These are phyloP conservation scores for Taiozyma onychis DNA, from an alignment of 1,139 yeast genomes.

Conservation along the genomic window DNA sequence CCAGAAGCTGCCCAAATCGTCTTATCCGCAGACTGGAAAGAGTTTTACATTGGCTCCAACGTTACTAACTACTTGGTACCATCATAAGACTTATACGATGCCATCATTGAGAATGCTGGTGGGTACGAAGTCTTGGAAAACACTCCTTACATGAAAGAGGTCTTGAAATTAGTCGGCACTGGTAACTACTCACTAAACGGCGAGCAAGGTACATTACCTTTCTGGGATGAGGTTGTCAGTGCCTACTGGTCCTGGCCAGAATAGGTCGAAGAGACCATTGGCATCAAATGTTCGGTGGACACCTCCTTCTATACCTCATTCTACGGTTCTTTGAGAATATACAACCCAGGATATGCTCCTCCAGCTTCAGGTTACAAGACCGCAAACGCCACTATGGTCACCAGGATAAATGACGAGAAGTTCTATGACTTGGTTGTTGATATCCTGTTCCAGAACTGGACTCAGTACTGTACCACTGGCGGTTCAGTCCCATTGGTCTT, in stretches of 20 bases:
- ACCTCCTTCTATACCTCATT: slow-evolving; percentile 36
- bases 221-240: slow-evolving; percentile 37
- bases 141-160: slow-evolving; percentile 26
- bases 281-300: slow-evolving; percentile 31
- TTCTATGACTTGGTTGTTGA: slow-evolving; percentile 30
- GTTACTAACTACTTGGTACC: slow-evolving; percentile 36
- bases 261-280: slow-evolving; percentile 24
- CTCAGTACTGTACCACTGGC: slow-evolving; percentile 28
- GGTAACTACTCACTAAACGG: slow-evolving; percentile 31
- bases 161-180: slow-evolving; percentile 26
- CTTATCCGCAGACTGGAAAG: slow-evolving; percentile 34
- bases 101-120: slow-evolving; percentile 30
- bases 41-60: slow-evolving; percentile 34
- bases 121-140: slow-evolving; percentile 23
- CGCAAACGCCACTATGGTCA: slow-evolving; percentile 33
- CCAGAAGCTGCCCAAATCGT: slow-evolving; percentile 41
- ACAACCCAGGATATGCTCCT: slow-evolving; percentile 33
- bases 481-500: slow-evolving; percentile 9
- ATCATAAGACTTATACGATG: slow-evolving; percentile 33
- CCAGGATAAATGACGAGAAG: slow-evolving; percentile 25
- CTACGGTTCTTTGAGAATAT: slow-evolving; percentile 33
- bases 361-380: slow-evolving; percentile 22
- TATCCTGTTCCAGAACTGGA: slow-evolving; percentile 31
- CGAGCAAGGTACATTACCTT: slow-evolving; percentile 31
- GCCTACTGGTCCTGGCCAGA: slow-evolving; percentile 33